These are phyloP conservation scores for Fusarium robinianum DNA, from an alignment of 2,329 filamentous ascomycete species.

Conservation along the genomic window DNA sequence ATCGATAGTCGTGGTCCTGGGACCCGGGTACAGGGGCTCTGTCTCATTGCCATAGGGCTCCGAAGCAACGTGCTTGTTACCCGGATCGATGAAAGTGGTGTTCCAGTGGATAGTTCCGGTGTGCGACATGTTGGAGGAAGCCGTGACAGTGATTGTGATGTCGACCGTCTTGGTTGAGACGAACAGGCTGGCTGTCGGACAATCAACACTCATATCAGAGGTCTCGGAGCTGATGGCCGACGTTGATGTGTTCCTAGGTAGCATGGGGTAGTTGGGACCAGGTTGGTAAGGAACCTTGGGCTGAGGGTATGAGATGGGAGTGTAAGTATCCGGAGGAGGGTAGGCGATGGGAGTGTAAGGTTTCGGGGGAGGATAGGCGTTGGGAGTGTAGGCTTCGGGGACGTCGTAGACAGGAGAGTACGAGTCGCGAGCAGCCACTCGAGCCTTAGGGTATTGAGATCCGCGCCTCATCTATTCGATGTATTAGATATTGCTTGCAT, in stretches of 20 bases:
- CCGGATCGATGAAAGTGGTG: constrained; percentile 16
- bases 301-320: constrained; percentile 6
- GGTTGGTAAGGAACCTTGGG: neutral
- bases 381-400: constrained; percentile 16
- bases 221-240: constrained; percentile 15
- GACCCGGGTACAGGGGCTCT: neutral
- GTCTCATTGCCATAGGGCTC: constrained; percentile 16
- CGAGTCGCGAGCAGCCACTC: constrained; percentile 10
- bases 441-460: neutral
- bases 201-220: constrained; percentile 20
- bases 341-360: constrained; percentile 8
- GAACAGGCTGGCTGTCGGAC: constrained; percentile 32
- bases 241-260: constrained; percentile 23
- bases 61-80: constrained; percentile 15
- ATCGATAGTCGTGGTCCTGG: neutral
- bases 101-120: constrained; percentile 16
- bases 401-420: neutral
- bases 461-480: constrained; percentile 5
- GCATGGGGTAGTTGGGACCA: neutral
- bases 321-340: constrained; percentile 11
- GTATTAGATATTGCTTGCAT: constrained; percentile 10
- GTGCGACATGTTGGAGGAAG: constrained; percentile 31
- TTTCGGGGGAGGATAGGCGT: too few relatives aligned
- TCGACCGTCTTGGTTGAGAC: constrained; percentile 42
- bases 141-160: constrained; percentile 42